Percentiles rank a stretch among this genome's conserved stretches.
Evolutionary conservation across 2,329 filamentous ascomycete species (phyloP).

Genomic region (Colletotrichum sp.): DNA sequence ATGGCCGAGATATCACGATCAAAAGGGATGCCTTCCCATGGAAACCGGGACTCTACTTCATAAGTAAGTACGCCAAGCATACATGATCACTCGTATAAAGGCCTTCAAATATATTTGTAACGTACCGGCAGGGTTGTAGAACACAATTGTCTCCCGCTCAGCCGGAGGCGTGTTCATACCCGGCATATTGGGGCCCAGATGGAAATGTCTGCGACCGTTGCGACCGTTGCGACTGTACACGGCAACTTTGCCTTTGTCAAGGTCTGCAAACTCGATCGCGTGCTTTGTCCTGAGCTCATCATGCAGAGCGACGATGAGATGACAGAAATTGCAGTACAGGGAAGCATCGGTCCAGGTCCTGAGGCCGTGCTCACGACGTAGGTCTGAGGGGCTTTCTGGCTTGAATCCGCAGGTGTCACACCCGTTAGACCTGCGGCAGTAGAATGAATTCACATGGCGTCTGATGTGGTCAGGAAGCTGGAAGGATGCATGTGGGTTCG

Average conservation of each 20-base stretch:
- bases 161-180: background rate
- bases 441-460: background rate
- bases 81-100: fast-evolving
- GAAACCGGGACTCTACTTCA: background rate
- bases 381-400: background rate
- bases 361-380: background rate
- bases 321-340: background rate
- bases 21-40: background rate
- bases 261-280: background rate
- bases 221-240: background rate
- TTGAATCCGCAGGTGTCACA: background rate
- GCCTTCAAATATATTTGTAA: fast-evolving
- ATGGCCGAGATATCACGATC: background rate
- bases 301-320: background rate
- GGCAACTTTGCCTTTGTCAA: background rate
- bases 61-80: background rate
- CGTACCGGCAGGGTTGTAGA: background rate
- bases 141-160: background rate
- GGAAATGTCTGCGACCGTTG: background rate
- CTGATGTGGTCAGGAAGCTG: background rate
- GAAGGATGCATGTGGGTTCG: background rate
- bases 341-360: background rate
- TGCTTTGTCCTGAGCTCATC: background rate
- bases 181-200: background rate
- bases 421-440: background rate